phyloP scores from a whole-genome alignment of 441 rosid species.

The Oxalis stricta region DNA sequence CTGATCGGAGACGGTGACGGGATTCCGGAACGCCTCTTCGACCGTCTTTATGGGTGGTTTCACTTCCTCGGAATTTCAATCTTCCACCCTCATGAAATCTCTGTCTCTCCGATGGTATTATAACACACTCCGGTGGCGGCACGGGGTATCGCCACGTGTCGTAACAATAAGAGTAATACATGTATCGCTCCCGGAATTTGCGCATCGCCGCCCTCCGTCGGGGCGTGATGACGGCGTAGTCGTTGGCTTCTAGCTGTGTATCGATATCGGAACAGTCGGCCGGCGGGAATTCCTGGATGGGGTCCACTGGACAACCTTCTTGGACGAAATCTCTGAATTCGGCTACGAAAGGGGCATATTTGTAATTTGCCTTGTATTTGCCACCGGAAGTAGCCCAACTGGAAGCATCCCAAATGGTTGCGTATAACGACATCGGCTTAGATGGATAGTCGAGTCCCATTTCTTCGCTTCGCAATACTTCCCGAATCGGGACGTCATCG shows the following conservation, averaged over 20 bases:
- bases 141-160: constrained; percentile 47
- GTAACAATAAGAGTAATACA: constrained; percentile 84
- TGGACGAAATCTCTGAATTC: constrained; percentile 52
- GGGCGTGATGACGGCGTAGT: constrained; percentile 23
- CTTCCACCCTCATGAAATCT: constrained; percentile 52
- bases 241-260: constrained; percentile 21
- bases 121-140: constrained; percentile 48
- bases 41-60: constrained; percentile 16
- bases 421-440: constrained; percentile 79
- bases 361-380: constrained; percentile 56
- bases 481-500: constrained; percentile 77
- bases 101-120: constrained; percentile 32
- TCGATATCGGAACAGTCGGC: constrained; percentile 18
- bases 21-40: constrained; percentile 9
- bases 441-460: constrained; percentile 79
- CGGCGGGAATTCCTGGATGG: constrained; percentile 32
- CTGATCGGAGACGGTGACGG: background rate
- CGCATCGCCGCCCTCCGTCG: constrained; percentile 42
- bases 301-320: constrained; percentile 62
- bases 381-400: constrained; percentile 96
- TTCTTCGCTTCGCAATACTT: constrained; percentile 34
- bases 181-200: constrained; percentile 41
- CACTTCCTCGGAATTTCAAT: constrained; percentile 58
- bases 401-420: constrained; percentile 94
- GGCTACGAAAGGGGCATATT: constrained; percentile 58